Conservation (phyloP, 164 flowering plant genomes). For the Liriodendron chinense region DNA sequence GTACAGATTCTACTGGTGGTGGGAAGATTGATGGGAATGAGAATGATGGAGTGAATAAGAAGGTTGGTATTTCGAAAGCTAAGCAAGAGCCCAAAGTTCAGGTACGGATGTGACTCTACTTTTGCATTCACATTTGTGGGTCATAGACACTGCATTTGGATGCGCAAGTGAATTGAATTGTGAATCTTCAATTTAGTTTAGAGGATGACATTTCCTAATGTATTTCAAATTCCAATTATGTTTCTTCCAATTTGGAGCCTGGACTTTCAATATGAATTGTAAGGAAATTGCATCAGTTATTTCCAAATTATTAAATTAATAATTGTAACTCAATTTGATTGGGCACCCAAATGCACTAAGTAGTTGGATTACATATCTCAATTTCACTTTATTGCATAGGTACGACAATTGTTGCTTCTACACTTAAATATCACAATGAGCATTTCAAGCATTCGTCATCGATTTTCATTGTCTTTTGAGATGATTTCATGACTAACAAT, state of each 20-base stretch:
- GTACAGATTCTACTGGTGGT: constrained; percentile 23
- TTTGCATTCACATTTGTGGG: not conserved
- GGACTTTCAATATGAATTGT: not conserved
- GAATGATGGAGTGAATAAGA: constrained; percentile 31
- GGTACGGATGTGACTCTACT: constrained; percentile 34
- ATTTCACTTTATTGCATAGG: no score
- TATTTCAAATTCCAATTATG: not conserved
- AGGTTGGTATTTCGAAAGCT: constrained; percentile 28
- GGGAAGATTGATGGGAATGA: constrained; percentile 38
- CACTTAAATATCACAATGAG: no score
- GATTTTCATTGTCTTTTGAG: not conserved
- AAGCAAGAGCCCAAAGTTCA: constrained; percentile 62
- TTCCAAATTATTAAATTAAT: not conserved
- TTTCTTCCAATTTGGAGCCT: not conserved
- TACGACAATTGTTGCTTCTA: not conserved
- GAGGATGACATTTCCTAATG: not conserved
- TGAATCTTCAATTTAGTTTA: not conserved
- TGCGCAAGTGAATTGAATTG: not conserved
- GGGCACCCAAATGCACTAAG: not conserved
- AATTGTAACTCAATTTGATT: not conserved
- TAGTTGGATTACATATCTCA: no score
- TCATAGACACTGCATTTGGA: not conserved
- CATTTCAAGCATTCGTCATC: not conserved
- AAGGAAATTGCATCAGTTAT: no score
- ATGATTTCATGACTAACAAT: constrained; percentile 6